Percentiles rank a stretch among this genome's conserved stretches.
Evolutionary conservation across 2,329 filamentous ascomycete genomes (phyloP).

Genomic region (Mariannaea sp.): DNA sequence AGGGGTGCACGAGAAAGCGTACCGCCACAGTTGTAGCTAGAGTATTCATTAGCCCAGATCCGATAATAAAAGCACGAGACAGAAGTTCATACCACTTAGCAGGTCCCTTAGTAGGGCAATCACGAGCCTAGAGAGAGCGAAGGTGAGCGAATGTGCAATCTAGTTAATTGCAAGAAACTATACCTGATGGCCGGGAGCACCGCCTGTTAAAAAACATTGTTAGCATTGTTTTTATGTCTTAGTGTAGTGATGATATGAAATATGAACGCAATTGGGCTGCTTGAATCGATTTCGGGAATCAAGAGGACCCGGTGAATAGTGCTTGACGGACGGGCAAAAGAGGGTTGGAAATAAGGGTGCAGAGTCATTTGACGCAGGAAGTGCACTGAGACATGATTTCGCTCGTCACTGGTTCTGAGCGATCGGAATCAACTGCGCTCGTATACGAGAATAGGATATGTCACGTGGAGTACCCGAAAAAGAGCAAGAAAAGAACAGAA

Average conservation of each 20-base stretch:
- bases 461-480: neutral
- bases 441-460: neutral
- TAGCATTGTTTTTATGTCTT: no score
- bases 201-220: slow-evolving; percentile 57
- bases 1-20: slow-evolving; percentile 42
- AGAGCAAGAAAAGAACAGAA: neutral
- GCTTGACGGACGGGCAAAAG: neutral
- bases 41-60: slow-evolving; percentile 27
- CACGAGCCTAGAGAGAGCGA: slow-evolving; percentile 66
- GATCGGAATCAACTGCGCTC: neutral
- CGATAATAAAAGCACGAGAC: neutral
- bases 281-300: neutral
- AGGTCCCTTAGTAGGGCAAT: slow-evolving; percentile 83
- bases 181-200: slow-evolving; percentile 77
- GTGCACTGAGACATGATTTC: slow-evolving; percentile 3
- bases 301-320: neutral
- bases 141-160: slow-evolving; percentile 23
- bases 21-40: slow-evolving; percentile 82
- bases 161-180: slow-evolving; percentile 36
- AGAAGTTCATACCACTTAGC: slow-evolving; percentile 71
- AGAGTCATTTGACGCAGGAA: slow-evolving; percentile 6
- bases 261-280: neutral
- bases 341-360: slow-evolving; percentile 6
- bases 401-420: slow-evolving; percentile 5
- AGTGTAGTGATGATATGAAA: no score